phyloP scores from a whole-genome alignment of 768 basidiomycete species.

The Mycena haematopus region DNA sequence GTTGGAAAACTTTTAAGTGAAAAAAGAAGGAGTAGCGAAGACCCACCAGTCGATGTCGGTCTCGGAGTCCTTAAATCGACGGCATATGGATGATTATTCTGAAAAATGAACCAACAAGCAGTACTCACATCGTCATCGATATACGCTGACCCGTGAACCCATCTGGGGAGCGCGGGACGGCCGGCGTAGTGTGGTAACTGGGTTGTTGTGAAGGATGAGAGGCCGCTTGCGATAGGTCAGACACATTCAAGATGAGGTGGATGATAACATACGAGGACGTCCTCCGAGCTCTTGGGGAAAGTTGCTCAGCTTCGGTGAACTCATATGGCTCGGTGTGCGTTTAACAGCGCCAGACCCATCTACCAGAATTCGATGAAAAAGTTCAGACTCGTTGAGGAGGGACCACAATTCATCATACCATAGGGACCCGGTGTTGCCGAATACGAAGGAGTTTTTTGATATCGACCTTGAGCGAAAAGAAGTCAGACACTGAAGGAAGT shows the following conservation, averaged over 20 bases:
- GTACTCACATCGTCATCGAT: constrained; percentile 10
- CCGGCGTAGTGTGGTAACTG: constrained; percentile 10
- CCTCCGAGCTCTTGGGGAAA: constrained; percentile 16
- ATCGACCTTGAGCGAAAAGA: constrained; percentile 1
- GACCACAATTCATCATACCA: constrained; percentile 3
- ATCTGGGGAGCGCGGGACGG: constrained; percentile 18
- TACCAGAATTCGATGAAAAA: too few species aligned
- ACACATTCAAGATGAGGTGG: background rate
- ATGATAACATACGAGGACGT: constrained; percentile 4
- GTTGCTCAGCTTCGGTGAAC: constrained; percentile 1
- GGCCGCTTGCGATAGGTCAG: background rate
- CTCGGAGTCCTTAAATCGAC: background rate
- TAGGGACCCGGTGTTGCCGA: constrained; percentile 9
- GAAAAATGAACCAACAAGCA: background rate
- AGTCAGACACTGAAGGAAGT: background rate
- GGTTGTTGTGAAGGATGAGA: constrained; percentile 8
- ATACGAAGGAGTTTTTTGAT: constrained; percentile 6
- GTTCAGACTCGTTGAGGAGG: background rate
- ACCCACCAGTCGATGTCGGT: background rate
- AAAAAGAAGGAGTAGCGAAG: background rate
- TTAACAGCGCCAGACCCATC: constrained; percentile 14
- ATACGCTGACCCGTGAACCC: constrained; percentile 14
- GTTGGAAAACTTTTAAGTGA: background rate
- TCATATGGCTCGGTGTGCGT: constrained; percentile 11
- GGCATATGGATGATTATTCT: background rate